Percentiles rank a stretch among this genome's conserved stretches.
Evolutionary conservation across 768 basidiomycete species (phyloP).

Genomic region (Rhizopogon salebrosus): DNA sequence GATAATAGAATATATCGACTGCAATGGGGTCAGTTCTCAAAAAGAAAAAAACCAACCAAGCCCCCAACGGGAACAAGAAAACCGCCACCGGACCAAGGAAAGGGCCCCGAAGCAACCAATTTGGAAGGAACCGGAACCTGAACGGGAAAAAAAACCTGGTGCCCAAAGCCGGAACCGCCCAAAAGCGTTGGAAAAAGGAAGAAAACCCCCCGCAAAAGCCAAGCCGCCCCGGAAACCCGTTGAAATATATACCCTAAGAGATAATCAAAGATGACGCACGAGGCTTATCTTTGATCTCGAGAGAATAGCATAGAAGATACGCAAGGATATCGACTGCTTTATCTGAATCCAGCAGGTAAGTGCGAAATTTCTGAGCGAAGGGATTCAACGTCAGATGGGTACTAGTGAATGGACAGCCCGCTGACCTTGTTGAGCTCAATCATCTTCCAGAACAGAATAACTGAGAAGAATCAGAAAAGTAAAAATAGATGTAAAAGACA

Average conservation of each 20-base stretch:
- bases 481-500: neutral
- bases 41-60: neutral
- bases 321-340: slow-evolving; percentile 72
- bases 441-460: slow-evolving; percentile 85
- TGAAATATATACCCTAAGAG: slow-evolving; percentile 5
- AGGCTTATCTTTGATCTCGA: slow-evolving; percentile 92
- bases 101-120: slow-evolving; percentile 70
- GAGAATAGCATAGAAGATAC: slow-evolving; percentile 72
- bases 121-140: slow-evolving; percentile 62
- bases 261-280: slow-evolving; percentile 42
- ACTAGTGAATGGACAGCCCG: neutral
- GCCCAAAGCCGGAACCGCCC: slow-evolving; percentile 76
- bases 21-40: slow-evolving; percentile 4
- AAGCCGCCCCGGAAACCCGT: slow-evolving; percentile 63
- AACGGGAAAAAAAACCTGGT: slow-evolving; percentile 60
- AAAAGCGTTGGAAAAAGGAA: slow-evolving; percentile 91
- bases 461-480: slow-evolving; percentile 32
- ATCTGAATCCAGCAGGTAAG: slow-evolving; percentile 76
- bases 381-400: neutral
- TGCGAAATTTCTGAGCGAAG: slow-evolving; percentile 77
- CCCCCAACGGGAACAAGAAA: slow-evolving; percentile 78
- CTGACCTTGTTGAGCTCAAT: slow-evolving; percentile 88
- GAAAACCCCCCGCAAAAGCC: slow-evolving; percentile 85
- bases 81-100: slow-evolving; percentile 70
- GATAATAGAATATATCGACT: slow-evolving; percentile 89